Conservation (phyloP, 805 yeast species). For the Metschnikowia kunwiensis region DNA sequence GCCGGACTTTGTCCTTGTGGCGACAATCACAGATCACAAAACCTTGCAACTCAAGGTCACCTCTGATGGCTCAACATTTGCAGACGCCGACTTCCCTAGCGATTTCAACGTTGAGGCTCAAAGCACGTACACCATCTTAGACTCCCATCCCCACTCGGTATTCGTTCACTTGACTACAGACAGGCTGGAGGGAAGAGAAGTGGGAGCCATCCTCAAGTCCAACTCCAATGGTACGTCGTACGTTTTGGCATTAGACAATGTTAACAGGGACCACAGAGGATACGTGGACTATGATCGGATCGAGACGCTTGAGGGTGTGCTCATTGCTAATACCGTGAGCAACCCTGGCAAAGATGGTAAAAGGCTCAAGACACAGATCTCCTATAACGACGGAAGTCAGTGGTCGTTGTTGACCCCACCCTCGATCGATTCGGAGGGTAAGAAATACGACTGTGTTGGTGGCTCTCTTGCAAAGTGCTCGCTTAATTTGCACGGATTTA, state of each 20-base stretch:
- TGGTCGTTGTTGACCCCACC: constrained; percentile 81
- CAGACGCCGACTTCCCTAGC: constrained; percentile 74
- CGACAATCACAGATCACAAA: constrained; percentile 48
- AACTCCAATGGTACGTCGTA: constrained; percentile 90
- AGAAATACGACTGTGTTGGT: constrained; percentile 51
- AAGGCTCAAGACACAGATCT: constrained; percentile 63
- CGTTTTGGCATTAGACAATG: constrained; percentile 61
- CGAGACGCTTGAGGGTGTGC: constrained; percentile 80
- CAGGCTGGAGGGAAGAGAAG: constrained; percentile 49
- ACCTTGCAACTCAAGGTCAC: constrained; percentile 67
- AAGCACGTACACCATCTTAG: constrained; percentile 69
- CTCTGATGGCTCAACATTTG: constrained; percentile 71
- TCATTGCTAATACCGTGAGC: constrained; percentile 65
- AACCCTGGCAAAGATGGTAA: constrained; percentile 52
- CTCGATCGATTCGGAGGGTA: constrained; percentile 54
- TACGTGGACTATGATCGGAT: constrained; percentile 87
- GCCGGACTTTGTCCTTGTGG: constrained; percentile 72
- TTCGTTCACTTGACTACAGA: constrained; percentile 81
- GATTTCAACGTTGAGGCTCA: constrained; percentile 56
- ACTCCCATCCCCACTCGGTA: constrained; percentile 66
- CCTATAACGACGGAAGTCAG: constrained; percentile 88
- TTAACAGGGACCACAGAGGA: constrained; percentile 70
- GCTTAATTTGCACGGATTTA: constrained; percentile 82
- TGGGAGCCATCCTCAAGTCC: constrained; percentile 80
- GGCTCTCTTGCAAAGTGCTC: constrained; percentile 61